These are phyloP conservation scores for Eucalyptus tenuipes DNA, from an alignment of 345 rosid species.

Conservation along the genomic window DNA sequence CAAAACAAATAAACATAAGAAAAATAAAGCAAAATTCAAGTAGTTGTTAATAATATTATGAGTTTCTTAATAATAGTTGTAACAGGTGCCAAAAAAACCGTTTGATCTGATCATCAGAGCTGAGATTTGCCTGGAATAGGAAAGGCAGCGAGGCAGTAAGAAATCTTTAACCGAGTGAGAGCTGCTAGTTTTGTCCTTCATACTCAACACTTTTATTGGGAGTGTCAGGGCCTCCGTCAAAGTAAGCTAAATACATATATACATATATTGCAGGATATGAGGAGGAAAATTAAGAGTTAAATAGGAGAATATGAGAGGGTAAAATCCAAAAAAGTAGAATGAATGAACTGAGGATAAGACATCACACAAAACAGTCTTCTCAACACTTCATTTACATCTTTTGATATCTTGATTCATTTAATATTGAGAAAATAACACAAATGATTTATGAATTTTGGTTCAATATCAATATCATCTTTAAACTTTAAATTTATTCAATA, in stretches of 20 bases:
- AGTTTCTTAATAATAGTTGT: background rate
- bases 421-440: background rate
- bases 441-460: background rate
- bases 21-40: background rate
- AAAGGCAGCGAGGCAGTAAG: too few species aligned
- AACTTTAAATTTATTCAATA: background rate
- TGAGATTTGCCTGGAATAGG: too few species aligned
- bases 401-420: background rate
- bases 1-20: background rate
- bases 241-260: too few species aligned
- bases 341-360: background rate
- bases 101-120: background rate
- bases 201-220: too few species aligned
- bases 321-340: background rate
- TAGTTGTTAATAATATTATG: background rate
- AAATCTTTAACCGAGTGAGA: too few species aligned
- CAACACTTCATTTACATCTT: background rate
- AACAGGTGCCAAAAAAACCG: background rate
- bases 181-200: too few species aligned
- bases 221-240: too few species aligned
- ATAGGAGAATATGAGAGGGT: background rate
- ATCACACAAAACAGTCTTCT: background rate
- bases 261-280: too few species aligned
- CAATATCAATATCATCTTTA: fast-evolving
- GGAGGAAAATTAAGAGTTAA: too few species aligned